phyloP scores from a whole-genome alignment of 148 eudicot genomes.

The Vaccinium corymbosum region DNA sequence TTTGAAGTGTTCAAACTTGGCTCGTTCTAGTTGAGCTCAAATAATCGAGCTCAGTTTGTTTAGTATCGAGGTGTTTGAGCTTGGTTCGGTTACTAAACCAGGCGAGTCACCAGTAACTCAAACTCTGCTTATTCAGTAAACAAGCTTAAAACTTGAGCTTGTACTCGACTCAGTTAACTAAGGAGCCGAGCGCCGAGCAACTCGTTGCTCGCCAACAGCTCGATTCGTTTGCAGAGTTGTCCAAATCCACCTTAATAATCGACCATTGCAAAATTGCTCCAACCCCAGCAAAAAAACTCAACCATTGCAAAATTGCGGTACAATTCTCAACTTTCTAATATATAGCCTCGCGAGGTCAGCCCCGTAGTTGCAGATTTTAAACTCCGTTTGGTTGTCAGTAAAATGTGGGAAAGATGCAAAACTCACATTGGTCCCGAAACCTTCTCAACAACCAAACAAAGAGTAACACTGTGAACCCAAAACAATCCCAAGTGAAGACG shows the following conservation, averaged over 20 bases:
- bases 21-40: neutral
- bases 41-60: neutral
- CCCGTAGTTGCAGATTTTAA: neutral
- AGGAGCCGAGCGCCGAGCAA: neutral
- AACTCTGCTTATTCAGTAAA: neutral
- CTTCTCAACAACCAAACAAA: conserved; percentile 1
- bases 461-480: neutral
- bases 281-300: neutral
- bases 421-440: neutral
- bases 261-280: neutral
- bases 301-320: neutral
- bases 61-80: neutral
- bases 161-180: neutral
- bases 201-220: neutral
- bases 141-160: neutral
- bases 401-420: neutral
- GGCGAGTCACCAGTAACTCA: neutral
- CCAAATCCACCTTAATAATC: neutral
- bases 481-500: neutral
- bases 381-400: neutral
- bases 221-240: neutral
- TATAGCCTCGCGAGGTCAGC: neutral
- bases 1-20: neutral
- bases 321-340: neutral
- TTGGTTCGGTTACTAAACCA: neutral